Evolutionary conservation across 106 monocot genomes (phyloP), one percentile per base, ranked within the genome.

Genomic region (Apostasia ramifera): DNA sequence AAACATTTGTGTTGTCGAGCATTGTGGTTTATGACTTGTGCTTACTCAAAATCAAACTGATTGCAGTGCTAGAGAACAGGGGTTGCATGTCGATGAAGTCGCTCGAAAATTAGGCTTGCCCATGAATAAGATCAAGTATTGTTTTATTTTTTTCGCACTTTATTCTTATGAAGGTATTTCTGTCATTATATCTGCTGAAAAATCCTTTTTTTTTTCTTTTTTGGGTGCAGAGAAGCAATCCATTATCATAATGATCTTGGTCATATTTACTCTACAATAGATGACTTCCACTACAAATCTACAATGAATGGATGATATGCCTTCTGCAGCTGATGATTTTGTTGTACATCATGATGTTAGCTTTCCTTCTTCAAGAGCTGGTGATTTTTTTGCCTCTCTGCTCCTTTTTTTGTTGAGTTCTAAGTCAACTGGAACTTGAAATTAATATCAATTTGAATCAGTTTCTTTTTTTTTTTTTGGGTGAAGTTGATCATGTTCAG

Each of bases 201-300:
- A 26, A 45, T 63, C 13, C 46, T 63, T 15, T 13, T 10, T 63
- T 3, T 1, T 63, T 2, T 63, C 63, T 45, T 63, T 1, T 47
- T 63, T 15, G 44, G 6, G 4, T 55, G 42, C 80, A 92, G 92
- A 88, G 73, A 79, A 55, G 88, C 83, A 9, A 85, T 92, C 66
- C 73, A 82, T 41, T 84, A 88, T 58, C 85, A 85, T 72, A 81
- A 78, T 14, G 84, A 83, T 55, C 66, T 85, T 6, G 92, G 92
- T 5, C 73, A 82, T 67, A 81, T 92, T 37, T 92, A 92, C 59
- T 92, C 92, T 70, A 92, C 88, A 48, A 88, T 92, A 1, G 92
- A 92, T 67, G 92, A 92, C 10, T 72, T 63, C 54, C 87, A 91
- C 74, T 85, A 57, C 77, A 91, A 87, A 61, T 81, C 91, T 47